A percentile compares a stretch with the other conserved stretches of the same genome.
Evolutionary conservation across 2,329 filamentous ascomycete species (phyloP).

Genomic region (Verticillium dahliae): DNA sequence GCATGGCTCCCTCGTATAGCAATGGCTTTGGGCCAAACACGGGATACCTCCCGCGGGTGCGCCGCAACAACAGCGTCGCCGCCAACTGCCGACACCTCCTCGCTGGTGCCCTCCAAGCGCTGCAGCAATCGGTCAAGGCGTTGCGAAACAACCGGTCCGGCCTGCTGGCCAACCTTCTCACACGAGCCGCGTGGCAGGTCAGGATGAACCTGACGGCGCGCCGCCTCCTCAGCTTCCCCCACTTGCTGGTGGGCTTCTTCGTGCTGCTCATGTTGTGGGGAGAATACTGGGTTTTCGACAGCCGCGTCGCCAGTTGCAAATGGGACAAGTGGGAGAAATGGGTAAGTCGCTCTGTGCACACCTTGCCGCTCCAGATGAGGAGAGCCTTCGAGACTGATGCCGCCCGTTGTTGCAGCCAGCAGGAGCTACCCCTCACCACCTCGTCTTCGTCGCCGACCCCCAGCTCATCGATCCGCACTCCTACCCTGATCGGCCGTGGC

Average conservation of each 20-base stretch:
- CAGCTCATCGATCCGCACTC: conserved; percentile 91
- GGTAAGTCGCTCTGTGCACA: conserved; percentile 45
- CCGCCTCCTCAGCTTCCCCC: conserved; percentile 56
- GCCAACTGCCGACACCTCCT: neutral
- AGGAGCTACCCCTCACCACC: conserved; percentile 72
- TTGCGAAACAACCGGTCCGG: neutral
- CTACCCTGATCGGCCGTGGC: conserved; percentile 74
- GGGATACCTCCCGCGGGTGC: neutral
- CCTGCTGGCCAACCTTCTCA: conserved; percentile 18
- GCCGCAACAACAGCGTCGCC: neutral
- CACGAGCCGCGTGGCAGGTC: conserved; percentile 17
- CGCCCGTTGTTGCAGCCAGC: conserved; percentile 50
- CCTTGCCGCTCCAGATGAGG: neutral
- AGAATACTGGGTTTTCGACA: conserved; percentile 71
- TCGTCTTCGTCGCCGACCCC: conserved; percentile 81
- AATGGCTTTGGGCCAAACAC: conserved; percentile 14
- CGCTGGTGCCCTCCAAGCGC: neutral
- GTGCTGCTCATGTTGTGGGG: conserved; percentile 74
- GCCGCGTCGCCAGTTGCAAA: conserved; percentile 62
- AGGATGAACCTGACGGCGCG: conserved; percentile 40
- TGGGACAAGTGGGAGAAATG: conserved; percentile 92
- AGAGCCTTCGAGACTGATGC: neutral
- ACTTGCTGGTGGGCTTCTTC: conserved; percentile 68
- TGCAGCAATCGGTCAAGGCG: neutral
- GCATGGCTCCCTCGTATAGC: conserved; percentile 24